Evolutionary conservation across 2,329 filamentous ascomycete genomes (phyloP), one percentile per base, ranked within the genome.

Genomic region (Curvularia sp.): DNA sequence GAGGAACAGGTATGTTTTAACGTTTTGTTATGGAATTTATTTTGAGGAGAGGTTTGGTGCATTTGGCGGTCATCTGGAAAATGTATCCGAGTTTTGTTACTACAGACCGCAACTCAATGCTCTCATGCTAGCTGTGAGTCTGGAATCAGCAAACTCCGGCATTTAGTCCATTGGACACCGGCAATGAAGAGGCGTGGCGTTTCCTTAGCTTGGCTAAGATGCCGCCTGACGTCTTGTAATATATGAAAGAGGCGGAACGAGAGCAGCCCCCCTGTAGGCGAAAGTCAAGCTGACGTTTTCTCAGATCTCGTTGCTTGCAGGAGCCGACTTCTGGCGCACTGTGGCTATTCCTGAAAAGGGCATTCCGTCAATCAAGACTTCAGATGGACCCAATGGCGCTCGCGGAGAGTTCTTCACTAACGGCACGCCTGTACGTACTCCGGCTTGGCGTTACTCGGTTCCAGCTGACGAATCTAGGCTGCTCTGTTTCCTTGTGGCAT

Each of bases 401-500:
- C 82, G 89, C 63, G 88, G 88, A 50, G 86, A 85, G 65, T 90
- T 89, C 80, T 90, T 90, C 77, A 85, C 87, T 26, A 78, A 79
- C 56, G 77, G 77, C 55, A 79, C 77, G 52, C 76, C 75, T 48
- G 76, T 77, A 61, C 71, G 71, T 69, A 52, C 77, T 70, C 46
- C 41, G 30, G 24, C 55, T 55, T 57, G 51, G 53, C 50, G 51
- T 31, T 42, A 10, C 43, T 49, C 28, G 57, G 33, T 41, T 31
- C 13, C 24, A 43, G 55, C 60, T 72, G 41, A 74, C 39, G 13
- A 26, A 54, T 54, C 73, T 71, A 91, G 81, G 90, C 91, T 39
- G 91, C 91, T 18, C 84, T 92, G 47, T 90, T 94, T 64, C 91
- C 91, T 7, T 93, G 90, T 65, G 90, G 90, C 55, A 87, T 92